Evolutionary conservation across 1,284 basidiomycete species (phyloP).

Genomic region (Boletus smithii): DNA sequence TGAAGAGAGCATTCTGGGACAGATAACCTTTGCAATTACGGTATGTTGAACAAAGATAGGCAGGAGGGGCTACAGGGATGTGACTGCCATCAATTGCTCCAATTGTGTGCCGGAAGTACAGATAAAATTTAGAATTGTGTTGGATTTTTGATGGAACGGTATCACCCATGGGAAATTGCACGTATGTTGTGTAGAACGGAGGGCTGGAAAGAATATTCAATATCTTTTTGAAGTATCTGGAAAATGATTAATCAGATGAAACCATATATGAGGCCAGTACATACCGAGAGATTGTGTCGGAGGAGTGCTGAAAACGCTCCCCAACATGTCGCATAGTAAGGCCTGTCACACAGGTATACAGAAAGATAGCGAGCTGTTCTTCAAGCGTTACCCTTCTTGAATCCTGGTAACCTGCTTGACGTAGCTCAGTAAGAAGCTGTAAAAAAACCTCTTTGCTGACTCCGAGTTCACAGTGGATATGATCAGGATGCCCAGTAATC

Average conservation of each 20-base stretch:
- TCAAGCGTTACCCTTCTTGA: neutral
- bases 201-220: neutral
- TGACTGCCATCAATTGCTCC: slow-evolving; percentile 8
- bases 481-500: neutral
- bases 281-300: slow-evolving; percentile 17
- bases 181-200: neutral
- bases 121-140: slow-evolving; percentile 3
- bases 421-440: neutral
- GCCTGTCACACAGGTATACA: slow-evolving; percentile 15
- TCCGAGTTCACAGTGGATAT: slow-evolving; percentile 15
- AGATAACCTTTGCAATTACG: slow-evolving; percentile 20
- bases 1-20: slow-evolving; percentile 9
- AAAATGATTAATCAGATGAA: no score
- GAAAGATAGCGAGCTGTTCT: slow-evolving; percentile 19
- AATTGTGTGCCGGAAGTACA: neutral
- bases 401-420: neutral
- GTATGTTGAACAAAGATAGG: neutral
- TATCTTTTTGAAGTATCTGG: slow-evolving; percentile 5
- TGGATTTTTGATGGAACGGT: neutral
- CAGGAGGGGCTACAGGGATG: neutral
- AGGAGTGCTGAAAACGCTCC: slow-evolving; percentile 21
- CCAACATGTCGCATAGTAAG: slow-evolving; percentile 6
- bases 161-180: neutral
- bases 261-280: no score
- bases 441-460: neutral